Conservation (phyloP, 1,139 yeast genomes). For the Kodamaea suecica region DNA sequence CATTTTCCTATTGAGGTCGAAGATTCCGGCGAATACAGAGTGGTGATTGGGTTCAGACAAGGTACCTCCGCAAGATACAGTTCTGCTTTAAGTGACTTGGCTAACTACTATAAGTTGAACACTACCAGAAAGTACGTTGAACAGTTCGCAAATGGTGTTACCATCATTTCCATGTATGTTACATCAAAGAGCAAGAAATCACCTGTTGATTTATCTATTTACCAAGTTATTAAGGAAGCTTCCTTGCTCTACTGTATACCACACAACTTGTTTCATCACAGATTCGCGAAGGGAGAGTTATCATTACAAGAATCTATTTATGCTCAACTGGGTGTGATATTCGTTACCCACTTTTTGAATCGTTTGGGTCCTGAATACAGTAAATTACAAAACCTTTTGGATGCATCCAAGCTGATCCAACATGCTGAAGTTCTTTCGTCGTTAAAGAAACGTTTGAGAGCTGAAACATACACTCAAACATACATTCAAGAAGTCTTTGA, state of each 20-base stretch:
- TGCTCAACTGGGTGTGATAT: conserved; percentile 91
- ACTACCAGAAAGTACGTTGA: conserved; percentile 92
- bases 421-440: conserved; percentile 75
- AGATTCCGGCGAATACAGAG: conserved; percentile 74
- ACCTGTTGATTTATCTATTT: conserved; percentile 70
- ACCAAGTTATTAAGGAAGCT: conserved; percentile 92
- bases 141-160: conserved; percentile 85
- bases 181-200: conserved; percentile 47
- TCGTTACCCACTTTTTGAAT: conserved; percentile 91
- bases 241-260: conserved; percentile 91
- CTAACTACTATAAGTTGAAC: conserved; percentile 82
- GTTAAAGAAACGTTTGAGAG: conserved; percentile 84
- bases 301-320: conserved; percentile 93
- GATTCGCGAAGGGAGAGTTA: conserved; percentile 72
- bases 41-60: conserved; percentile 85
- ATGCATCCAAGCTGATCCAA: conserved; percentile 54
- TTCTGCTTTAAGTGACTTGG: conserved; percentile 83
- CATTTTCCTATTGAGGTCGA: conserved; percentile 65
- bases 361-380: conserved; percentile 90
- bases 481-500: conserved; percentile 77
- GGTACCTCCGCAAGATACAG: conserved; percentile 83
- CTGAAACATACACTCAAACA: conserved; percentile 89
- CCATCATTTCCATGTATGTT: conserved; percentile 84
- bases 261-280: conserved; percentile 72
- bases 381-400: conserved; percentile 63